phyloP scores from a whole-genome alignment of 495 filamentous ascomycete species.

The Xylaria intraflava region DNA sequence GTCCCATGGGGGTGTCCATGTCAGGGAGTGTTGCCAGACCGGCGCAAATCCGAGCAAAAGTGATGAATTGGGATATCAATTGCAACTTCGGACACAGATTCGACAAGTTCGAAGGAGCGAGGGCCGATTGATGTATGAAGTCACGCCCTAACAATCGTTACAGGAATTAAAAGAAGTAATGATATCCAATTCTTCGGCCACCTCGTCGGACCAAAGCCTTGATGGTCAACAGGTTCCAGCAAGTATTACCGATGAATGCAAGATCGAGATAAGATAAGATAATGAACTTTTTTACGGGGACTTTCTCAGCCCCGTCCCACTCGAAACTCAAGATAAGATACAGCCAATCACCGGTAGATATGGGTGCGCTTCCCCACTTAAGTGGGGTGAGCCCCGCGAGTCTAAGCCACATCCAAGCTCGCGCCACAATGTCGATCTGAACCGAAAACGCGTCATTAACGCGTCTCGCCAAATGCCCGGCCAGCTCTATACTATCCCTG shows the following conservation, averaged over 20 bases:
- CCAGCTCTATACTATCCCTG: background rate
- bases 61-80: background rate
- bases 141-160: too few relatives aligned
- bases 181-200: background rate
- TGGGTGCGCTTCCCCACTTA: background rate
- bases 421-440: constrained; percentile 20
- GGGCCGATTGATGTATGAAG: background rate
- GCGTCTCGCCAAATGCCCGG: constrained; percentile 12
- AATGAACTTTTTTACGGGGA: constrained; percentile 7
- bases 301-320: constrained; percentile 20
- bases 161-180: background rate
- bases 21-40: background rate
- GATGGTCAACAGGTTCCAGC: background rate
- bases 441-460: constrained; percentile 17
- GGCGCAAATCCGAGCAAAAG: background rate
- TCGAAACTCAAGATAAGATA: background rate
- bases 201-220: background rate
- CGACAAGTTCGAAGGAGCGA: background rate
- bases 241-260: background rate
- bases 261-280: constrained; percentile 8
- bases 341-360: constrained; percentile 1
- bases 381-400: background rate
- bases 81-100: background rate
- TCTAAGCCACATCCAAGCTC: constrained; percentile 16
- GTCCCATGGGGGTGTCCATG: constrained; percentile 22